These are phyloP conservation scores for Syzygium grande DNA, from an alignment of 345 rosid genomes.

Conservation along the genomic window DNA sequence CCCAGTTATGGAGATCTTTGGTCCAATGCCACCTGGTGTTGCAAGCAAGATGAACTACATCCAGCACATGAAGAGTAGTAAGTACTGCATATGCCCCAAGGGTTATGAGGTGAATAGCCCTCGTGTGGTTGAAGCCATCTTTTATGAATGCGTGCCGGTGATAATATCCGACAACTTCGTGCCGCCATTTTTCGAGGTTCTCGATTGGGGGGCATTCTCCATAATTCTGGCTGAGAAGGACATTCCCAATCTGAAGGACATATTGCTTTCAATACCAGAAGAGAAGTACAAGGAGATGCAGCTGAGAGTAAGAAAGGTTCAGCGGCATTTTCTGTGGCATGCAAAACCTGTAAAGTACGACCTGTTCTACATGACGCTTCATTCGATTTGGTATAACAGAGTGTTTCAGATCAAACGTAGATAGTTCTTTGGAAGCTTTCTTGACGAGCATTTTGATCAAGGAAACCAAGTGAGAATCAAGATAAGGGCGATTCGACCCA, in stretches of 20 bases:
- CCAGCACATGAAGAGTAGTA: slow-evolving; percentile 86
- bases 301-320: slow-evolving; percentile 63
- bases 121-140: slow-evolving; percentile 79
- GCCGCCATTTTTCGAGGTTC: slow-evolving; percentile 83
- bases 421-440: slow-evolving; percentile 5
- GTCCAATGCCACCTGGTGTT: slow-evolving; percentile 78
- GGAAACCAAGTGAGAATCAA: neutral
- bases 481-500: neutral
- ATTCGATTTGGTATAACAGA: slow-evolving; percentile 85
- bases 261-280: slow-evolving; percentile 51
- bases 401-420: slow-evolving; percentile 72
- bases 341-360: slow-evolving; percentile 73
- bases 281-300: slow-evolving; percentile 66
- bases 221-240: slow-evolving; percentile 75
- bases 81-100: slow-evolving; percentile 86
- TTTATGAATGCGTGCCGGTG: slow-evolving; percentile 88
- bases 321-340: slow-evolving; percentile 88
- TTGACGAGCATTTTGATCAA: neutral
- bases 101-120: slow-evolving; percentile 96
- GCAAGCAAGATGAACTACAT: slow-evolving; percentile 94
- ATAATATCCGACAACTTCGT: slow-evolving; percentile 86
- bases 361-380: slow-evolving; percentile 88
- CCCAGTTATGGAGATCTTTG: slow-evolving; percentile 66
- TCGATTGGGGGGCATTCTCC: slow-evolving; percentile 72
- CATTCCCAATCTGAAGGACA: slow-evolving; percentile 61